Conservation (phyloP, 805 yeast species). For the Schizosaccharomyces osmophilus region DNA sequence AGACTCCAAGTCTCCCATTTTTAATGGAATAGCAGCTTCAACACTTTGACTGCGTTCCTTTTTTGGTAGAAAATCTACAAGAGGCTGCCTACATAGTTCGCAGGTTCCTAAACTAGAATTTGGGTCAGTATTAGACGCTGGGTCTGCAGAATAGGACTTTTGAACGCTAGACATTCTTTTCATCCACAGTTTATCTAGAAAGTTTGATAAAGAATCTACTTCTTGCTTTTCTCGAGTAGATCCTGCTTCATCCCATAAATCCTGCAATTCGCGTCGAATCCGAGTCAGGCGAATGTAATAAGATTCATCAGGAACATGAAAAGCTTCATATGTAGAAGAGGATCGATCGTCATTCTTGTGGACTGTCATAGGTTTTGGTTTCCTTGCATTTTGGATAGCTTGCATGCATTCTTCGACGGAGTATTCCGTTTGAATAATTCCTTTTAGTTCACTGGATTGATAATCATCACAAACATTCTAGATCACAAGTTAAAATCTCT, state of each 20-base stretch:
- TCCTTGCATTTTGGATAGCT: no score
- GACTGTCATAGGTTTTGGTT: no score
- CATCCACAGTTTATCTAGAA: not conserved
- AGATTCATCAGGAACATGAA: not conserved
- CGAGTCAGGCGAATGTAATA: not conserved
- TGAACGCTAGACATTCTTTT: not conserved
- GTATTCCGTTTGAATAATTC: not conserved
- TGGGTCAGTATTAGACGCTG: no score
- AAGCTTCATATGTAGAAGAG: no score
- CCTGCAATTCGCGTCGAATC: not conserved
- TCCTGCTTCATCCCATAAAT: not conserved
- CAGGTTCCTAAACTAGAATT: no score
- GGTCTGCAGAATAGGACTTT: no score
- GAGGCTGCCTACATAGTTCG: no score
- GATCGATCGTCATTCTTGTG: no score
- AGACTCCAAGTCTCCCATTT: not conserved
- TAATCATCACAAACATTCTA: not conserved
- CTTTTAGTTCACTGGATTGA: not conserved
- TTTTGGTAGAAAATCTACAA: not conserved
- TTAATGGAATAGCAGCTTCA: not conserved
- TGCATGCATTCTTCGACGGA: not conserved
- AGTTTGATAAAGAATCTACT: not conserved
- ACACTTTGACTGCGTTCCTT: not conserved
- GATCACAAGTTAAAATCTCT: not conserved
- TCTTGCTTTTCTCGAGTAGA: not conserved